Conservation (phyloP, 257 asterid genomes). For the Lavandula angustifolia region DNA sequence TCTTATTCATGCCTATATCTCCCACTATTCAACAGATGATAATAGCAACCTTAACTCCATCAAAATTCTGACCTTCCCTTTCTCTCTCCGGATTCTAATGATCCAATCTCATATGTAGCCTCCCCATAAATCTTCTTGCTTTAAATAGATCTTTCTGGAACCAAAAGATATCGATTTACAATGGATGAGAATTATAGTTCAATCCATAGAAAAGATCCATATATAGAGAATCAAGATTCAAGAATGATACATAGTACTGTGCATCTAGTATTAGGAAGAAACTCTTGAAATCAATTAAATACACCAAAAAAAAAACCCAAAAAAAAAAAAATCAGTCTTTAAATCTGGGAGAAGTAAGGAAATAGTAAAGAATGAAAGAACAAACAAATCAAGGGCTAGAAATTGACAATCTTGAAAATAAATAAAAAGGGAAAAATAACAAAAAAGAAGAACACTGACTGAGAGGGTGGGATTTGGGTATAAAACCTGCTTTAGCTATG, state of each 20-base stretch:
- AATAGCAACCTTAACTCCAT: neutral
- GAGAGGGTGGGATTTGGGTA: conserved; percentile 40
- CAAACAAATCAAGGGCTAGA: conserved; percentile 5
- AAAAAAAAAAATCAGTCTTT: too few relatives aligned
- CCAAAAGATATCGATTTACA: too few relatives aligned
- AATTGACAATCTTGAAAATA: conserved; percentile 20
- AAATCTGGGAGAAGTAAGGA: neutral
- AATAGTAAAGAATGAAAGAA: neutral
- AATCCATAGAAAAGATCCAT: too few relatives aligned
- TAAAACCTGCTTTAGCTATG: conserved; percentile 58
- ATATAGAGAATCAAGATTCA: conserved; percentile 12
- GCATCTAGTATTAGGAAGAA: conserved; percentile 28
- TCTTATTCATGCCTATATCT: conserved; percentile 51
- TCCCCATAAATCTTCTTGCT: conserved; percentile 7
- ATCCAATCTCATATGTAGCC: conserved; percentile 8
- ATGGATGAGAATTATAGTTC: too few relatives aligned
- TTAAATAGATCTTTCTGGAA: neutral
- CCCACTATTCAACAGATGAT: conserved; percentile 3
- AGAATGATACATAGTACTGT: conserved; percentile 11
- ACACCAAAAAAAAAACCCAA: too few relatives aligned
- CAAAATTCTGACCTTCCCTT: neutral
- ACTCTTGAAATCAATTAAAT: neutral
- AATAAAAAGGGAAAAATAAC: neutral
- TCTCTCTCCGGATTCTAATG: too few relatives aligned
- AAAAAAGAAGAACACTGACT: conserved; percentile 35